Conservation (phyloP, 148 eudicot species). For the Camellia sinensis region DNA sequence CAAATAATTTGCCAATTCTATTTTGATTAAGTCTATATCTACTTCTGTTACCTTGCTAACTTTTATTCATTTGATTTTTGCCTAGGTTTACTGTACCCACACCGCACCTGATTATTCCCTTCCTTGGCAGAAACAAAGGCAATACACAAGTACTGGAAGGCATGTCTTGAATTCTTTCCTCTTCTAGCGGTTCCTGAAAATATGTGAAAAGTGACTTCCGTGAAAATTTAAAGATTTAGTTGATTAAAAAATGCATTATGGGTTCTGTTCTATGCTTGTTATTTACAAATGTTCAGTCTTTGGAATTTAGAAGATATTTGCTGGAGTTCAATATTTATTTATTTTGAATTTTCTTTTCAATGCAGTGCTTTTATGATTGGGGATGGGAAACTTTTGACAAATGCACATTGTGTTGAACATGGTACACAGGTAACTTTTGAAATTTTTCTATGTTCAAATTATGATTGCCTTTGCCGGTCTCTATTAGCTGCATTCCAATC, state of each 20-base stretch:
- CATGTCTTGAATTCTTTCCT: slow-evolving; percentile 24
- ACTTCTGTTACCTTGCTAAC: no score
- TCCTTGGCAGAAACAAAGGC: slow-evolving; percentile 98
- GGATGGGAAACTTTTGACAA: slow-evolving; percentile 91
- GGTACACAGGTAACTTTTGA: slow-evolving; percentile 66
- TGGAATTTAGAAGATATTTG: not conserved
- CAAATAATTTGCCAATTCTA: not conserved
- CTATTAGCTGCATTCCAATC: not conserved
- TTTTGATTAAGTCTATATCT: not conserved
- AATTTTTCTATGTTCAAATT: not conserved
- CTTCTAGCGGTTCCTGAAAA: not conserved
- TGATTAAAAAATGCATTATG: not conserved
- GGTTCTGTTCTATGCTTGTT: not conserved
- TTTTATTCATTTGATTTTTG: slow-evolving; percentile 16
- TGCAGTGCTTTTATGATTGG: slow-evolving; percentile 99
- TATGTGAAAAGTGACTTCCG: not conserved
- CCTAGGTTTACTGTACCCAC: slow-evolving; percentile 90
- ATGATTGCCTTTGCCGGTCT: not conserved
- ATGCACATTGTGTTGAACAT: slow-evolving; percentile 98
- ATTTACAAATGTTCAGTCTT: not conserved
- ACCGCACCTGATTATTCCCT: slow-evolving; percentile 96
- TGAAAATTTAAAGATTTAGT: not conserved
- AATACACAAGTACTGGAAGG: slow-evolving; percentile 96
- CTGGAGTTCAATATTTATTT: not conserved
- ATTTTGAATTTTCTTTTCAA: not conserved